Conservation (phyloP, 148 eudicot species). For the Chenopodium album region DNA sequence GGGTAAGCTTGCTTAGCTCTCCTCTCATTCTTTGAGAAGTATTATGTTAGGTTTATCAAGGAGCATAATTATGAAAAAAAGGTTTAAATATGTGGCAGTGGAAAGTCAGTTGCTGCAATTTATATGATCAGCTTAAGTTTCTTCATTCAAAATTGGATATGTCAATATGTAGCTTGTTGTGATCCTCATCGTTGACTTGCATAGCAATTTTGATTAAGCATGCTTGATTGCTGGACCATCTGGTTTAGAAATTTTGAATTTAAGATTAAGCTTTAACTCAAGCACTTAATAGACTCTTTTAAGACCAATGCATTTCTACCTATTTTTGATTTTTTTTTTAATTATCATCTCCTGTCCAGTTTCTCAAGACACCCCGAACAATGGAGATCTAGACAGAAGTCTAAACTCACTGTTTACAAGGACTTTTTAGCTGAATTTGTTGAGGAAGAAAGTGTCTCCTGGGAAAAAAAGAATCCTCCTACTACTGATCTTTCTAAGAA, state of each 20-base stretch:
- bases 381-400: conserved; percentile 76
- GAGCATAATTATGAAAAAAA: not conserved
- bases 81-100: not conserved
- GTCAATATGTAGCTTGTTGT: conserved; percentile 6
- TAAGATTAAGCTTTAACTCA: not conserved
- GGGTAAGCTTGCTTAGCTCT: conserved; percentile 51
- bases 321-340: not conserved
- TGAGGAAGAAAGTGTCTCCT: conserved; percentile 34
- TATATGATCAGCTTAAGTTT: not conserved
- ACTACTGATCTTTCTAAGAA: conserved; percentile 34
- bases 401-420: conserved; percentile 67
- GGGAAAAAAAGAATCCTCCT: conserved; percentile 41
- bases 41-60: not conserved
- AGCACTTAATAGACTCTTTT: not conserved
- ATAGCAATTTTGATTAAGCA: not conserved
- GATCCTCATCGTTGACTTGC: not conserved
- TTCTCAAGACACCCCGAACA: conserved; percentile 74
- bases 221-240: not conserved
- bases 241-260: not conserved
- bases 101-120: conserved; percentile 1
- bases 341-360: conserved; percentile 36
- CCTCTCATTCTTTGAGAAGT: not conserved
- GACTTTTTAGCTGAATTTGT: conserved; percentile 62
- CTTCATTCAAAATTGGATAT: not conserved
- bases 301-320: not conserved